Percentiles rank a stretch among this genome's conserved stretches.
phyloP scores from a whole-genome alignment of 352 stramenopile genomes.

The Thraustochytrium sp. region DNA sequence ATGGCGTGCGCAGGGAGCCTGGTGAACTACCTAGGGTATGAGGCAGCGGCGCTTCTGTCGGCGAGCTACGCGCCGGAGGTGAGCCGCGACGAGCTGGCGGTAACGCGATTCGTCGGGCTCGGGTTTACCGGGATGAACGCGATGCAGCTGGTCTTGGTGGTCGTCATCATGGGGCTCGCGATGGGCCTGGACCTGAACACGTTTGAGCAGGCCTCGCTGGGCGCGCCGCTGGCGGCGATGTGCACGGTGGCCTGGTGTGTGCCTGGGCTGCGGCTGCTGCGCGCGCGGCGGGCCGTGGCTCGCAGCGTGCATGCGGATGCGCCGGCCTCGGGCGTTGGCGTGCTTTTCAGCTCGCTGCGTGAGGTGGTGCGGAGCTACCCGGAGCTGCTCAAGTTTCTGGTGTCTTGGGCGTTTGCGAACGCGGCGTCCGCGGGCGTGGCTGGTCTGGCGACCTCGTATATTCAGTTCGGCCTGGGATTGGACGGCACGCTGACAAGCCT shows the following conservation, averaged over 20 bases:
- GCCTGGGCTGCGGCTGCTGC: not conserved
- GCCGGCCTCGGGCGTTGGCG: not conserved
- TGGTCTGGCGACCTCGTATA: conserved; percentile 8
- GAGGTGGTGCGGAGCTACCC: conserved; percentile 13
- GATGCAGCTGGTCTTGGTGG: conserved; percentile 22
- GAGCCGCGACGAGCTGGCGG: not conserved
- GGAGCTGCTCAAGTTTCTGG: not conserved
- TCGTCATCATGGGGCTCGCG: not conserved
- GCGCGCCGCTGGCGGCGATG: not conserved
- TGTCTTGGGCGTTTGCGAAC: not conserved
- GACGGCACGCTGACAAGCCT: not conserved
- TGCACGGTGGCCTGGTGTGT: not conserved
- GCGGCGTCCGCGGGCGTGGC: not conserved
- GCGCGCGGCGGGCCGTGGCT: not conserved
- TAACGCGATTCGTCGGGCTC: not conserved
- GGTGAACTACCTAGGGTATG: not conserved
- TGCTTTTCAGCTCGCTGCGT: not conserved
- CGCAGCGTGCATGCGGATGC: not conserved
- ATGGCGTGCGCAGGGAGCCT: not conserved
- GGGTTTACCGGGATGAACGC: conserved; percentile 7
- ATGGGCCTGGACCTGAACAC: not conserved
- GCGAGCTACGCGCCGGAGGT: not conserved
- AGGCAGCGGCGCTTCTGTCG: conserved; percentile 7
- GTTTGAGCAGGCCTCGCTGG: not conserved
- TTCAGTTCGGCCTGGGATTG: conserved; percentile 37